Conservation (phyloP, 1,284 basidiomycete species). For the Acaromyces ingoldii region DNA sequence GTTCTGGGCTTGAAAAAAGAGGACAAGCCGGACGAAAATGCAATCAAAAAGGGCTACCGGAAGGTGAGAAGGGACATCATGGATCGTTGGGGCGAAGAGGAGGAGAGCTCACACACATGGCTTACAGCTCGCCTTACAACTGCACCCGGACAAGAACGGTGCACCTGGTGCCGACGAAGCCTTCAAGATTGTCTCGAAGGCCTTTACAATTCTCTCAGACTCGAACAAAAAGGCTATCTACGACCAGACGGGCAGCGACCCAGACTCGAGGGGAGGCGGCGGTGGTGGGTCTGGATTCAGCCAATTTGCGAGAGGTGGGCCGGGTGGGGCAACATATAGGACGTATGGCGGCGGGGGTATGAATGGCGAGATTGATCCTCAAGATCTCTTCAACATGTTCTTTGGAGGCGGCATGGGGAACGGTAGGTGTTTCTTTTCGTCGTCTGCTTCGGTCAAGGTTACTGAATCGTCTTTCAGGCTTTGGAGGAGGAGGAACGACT, state of each 20-base stretch:
- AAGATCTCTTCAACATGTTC: constrained; percentile 98
- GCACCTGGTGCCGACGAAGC: constrained; percentile 98
- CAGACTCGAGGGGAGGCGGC: constrained; percentile 65
- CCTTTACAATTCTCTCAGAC: constrained; percentile 91
- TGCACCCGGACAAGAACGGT: constrained; percentile 97
- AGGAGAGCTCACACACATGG: constrained; percentile 7
- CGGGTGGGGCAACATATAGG: constrained; percentile 30
- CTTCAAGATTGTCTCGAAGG: constrained; percentile 98
- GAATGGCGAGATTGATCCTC: constrained; percentile 72
- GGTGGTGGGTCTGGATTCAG: constrained; percentile 18
- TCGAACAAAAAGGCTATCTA: constrained; percentile 83
- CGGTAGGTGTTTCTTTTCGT: constrained; percentile 40
- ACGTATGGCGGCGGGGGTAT: constrained; percentile 52
- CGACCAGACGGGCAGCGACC: constrained; percentile 79
- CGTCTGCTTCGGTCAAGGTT: not conserved
- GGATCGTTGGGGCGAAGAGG: not conserved
- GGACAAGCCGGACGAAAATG: constrained; percentile 68
- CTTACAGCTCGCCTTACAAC: constrained; percentile 73
- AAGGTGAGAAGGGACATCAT: constrained; percentile 65
- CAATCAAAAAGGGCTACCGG: constrained; percentile 88
- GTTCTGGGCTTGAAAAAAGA: constrained; percentile 74
- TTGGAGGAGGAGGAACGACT: constrained; percentile 25
- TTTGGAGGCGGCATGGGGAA: constrained; percentile 69
- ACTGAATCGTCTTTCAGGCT: not conserved
- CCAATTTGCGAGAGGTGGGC: constrained; percentile 22